Percentiles rank a stretch among this genome's conserved stretches.
Evolutionary conservation across 2,329 filamentous ascomycete species (phyloP).

Genomic region (Phyllosticta citriasiana): DNA sequence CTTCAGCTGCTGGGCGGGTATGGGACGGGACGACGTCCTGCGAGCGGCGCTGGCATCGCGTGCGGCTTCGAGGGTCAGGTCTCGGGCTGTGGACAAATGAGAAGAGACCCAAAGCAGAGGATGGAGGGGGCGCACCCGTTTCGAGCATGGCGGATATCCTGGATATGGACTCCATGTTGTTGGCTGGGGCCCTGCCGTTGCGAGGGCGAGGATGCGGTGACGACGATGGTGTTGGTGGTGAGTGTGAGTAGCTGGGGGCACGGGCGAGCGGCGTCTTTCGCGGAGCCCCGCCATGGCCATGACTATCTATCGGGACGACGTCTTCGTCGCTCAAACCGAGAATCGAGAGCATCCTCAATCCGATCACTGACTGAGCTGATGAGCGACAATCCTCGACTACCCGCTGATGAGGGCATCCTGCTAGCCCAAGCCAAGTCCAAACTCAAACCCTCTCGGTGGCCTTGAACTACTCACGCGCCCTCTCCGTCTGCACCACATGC

Average conservation of each 20-base stretch:
- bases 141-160: constrained; percentile 90
- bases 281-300: constrained; percentile 6
- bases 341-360: background rate
- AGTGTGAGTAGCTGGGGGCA: background rate
- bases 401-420: background rate
- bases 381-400: background rate
- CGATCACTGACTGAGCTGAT: background rate
- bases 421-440: background rate
- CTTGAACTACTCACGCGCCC: constrained; percentile 1
- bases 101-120: constrained; percentile 3
- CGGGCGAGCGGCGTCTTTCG: background rate
- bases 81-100: constrained; percentile 56
- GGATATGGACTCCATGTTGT: constrained; percentile 84
- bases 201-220: background rate
- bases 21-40: constrained; percentile 48
- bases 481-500: background rate
- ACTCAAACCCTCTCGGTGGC: background rate
- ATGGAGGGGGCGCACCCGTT: constrained; percentile 54
- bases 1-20: constrained; percentile 79
- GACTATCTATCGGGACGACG: background rate
- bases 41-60: constrained; percentile 62
- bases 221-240: background rate
- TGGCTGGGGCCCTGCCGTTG: background rate
- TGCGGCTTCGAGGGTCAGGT: constrained; percentile 94
- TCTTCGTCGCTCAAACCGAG: background rate